A percentile compares a stretch with the other conserved stretches of the same genome.
phyloP scores from a whole-genome alignment of 2,329 filamentous ascomycete genomes.

The Metarhizium anisopliae region DNA sequence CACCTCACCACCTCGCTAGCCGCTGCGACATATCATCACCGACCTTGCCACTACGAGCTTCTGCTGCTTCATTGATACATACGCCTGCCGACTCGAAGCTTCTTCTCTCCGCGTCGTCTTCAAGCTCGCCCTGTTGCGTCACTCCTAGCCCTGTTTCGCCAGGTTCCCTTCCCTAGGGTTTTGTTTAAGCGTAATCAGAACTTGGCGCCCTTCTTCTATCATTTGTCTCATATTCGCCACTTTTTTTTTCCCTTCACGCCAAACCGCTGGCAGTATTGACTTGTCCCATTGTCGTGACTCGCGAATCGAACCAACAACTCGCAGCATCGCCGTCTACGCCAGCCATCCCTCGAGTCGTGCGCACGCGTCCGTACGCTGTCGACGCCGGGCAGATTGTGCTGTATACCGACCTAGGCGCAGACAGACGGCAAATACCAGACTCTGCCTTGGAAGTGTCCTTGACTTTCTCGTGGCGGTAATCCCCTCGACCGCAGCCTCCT shows the following conservation, averaged over 20 bases:
- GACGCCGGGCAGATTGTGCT: background rate
- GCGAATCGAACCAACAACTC: background rate
- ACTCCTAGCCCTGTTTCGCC: background rate
- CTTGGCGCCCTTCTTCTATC: slow-evolving; percentile 4
- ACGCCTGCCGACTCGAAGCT: background rate
- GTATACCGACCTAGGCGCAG: background rate
- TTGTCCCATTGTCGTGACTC: background rate
- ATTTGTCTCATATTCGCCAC: slow-evolving; percentile 9
- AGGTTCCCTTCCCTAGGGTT: background rate
- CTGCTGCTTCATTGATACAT: background rate
- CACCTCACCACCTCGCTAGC: background rate
- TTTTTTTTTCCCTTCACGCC: slow-evolving; percentile 2
- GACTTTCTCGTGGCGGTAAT: background rate
- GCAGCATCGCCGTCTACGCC: background rate
- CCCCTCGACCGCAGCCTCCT: background rate
- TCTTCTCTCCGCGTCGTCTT: background rate
- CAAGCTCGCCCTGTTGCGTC: background rate
- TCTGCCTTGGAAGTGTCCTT: background rate
- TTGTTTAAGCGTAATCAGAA: slow-evolving; percentile 3
- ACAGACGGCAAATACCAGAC: background rate
- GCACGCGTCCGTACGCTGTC: background rate
- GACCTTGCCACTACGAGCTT: background rate
- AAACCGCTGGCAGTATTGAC: background rate
- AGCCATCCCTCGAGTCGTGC: background rate
- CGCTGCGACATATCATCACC: background rate